phyloP scores from a whole-genome alignment of 2,329 filamentous ascomycete species.

The Sordariomycetes sp. region DNA sequence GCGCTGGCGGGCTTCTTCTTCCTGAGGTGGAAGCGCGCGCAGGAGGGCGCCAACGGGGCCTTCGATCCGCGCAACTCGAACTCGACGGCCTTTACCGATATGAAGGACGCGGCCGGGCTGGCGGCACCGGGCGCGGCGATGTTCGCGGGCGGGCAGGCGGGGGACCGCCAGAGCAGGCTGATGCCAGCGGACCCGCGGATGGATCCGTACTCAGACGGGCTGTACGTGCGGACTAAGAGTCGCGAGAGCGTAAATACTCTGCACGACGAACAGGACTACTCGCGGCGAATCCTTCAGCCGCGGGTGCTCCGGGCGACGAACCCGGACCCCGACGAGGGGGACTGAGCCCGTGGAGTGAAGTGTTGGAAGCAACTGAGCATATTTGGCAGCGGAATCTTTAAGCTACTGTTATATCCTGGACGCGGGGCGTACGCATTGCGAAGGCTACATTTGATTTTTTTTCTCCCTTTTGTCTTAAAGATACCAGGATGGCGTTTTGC shows the following conservation, averaged over 20 bases:
- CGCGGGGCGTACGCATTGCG: not conserved
- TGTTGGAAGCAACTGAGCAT: not conserved
- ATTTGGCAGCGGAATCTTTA: not conserved
- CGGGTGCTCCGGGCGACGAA: conserved; percentile 50
- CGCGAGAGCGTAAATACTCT: conserved; percentile 51
- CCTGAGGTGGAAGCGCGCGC: conserved; percentile 27
- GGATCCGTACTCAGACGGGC: conserved; percentile 43
- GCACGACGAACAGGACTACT: conserved; percentile 53
- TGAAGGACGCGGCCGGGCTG: not conserved
- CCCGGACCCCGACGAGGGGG: conserved; percentile 34
- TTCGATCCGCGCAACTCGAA: conserved; percentile 18
- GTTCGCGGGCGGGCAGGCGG: conserved; percentile 7
- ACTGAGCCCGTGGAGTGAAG: conserved; percentile 3
- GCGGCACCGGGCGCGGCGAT: not conserved
- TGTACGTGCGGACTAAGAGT: conserved; percentile 45
- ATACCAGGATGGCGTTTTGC: conserved; percentile 12
- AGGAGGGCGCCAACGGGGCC: conserved; percentile 17
- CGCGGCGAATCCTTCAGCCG: conserved; percentile 40
- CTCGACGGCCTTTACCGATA: conserved; percentile 31
- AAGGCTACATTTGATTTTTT: not conserved
- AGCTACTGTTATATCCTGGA: not conserved
- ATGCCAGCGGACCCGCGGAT: conserved; percentile 50
- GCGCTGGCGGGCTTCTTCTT: conserved; percentile 28
- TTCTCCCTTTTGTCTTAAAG: conserved; percentile 9
- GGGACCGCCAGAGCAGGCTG: conserved; percentile 37